phyloP scores from a whole-genome alignment of 2,329 filamentous ascomycete genomes.

The Cytospora chrysosperma region DNA sequence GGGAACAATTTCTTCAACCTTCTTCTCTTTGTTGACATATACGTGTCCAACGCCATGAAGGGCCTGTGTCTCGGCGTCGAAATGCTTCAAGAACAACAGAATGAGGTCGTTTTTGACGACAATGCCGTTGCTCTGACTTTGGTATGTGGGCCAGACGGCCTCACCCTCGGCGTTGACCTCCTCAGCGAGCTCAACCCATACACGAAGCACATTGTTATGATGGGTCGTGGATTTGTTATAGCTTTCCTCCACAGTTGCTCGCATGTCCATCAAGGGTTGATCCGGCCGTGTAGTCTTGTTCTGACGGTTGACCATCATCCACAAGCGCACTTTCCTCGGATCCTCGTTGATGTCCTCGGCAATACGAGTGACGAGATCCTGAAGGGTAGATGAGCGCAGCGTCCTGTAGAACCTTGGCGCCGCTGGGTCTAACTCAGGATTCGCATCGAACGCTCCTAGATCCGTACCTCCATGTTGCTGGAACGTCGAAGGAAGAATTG shows the following conservation, averaged over 20 bases:
- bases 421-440: constrained; percentile 57
- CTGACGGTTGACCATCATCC: constrained; percentile 98
- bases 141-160: constrained; percentile 67
- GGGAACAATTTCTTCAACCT: constrained; percentile 79
- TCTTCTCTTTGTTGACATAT: constrained; percentile 85
- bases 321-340: constrained; percentile 72
- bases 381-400: constrained; percentile 71
- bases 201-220: constrained; percentile 70
- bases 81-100: constrained; percentile 89
- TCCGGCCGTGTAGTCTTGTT: constrained; percentile 96
- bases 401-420: constrained; percentile 72
- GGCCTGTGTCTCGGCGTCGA: constrained; percentile 74
- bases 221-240: constrained; percentile 52
- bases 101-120: constrained; percentile 63
- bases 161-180: constrained; percentile 66
- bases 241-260: constrained; percentile 74
- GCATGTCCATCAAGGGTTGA: constrained; percentile 74
- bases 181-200: constrained; percentile 83
- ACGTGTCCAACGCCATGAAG: constrained; percentile 77
- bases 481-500: constrained; percentile 82
- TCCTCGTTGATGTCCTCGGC: constrained; percentile 69
- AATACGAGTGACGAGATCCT: constrained; percentile 70
- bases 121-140: constrained; percentile 55
- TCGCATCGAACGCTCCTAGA: constrained; percentile 66
- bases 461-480: constrained; percentile 80